A percentile compares a stretch with the other conserved stretches of the same genome.
phyloP scores from a whole-genome alignment of 1,139 yeast genomes.

The Kazachstania sp. region DNA sequence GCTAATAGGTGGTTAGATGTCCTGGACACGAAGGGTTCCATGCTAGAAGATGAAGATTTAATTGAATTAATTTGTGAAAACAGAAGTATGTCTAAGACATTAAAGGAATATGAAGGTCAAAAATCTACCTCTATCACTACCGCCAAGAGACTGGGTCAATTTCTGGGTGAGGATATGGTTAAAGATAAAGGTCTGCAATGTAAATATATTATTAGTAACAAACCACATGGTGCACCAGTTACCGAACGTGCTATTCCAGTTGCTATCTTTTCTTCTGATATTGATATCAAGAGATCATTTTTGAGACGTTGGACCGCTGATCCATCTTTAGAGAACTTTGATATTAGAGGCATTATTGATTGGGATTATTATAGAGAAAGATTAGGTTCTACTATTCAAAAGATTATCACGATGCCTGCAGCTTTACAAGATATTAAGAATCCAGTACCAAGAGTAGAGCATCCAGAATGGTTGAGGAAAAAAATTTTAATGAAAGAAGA shows the following conservation, averaged over 20 bases:
- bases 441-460: constrained; percentile 91
- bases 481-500: constrained; percentile 54
- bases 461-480: constrained; percentile 87
- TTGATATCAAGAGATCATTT: constrained; percentile 49
- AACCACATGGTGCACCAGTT: constrained; percentile 80
- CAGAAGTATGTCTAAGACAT: constrained; percentile 86
- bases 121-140: constrained; percentile 95
- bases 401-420: constrained; percentile 94
- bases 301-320: constrained; percentile 84
- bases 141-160: constrained; percentile 86
- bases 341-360: constrained; percentile 82
- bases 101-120: constrained; percentile 82
- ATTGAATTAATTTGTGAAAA: constrained; percentile 94
- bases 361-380: constrained; percentile 92
- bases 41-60: constrained; percentile 88
- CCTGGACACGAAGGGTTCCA: constrained; percentile 74
- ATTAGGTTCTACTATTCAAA: constrained; percentile 85
- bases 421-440: constrained; percentile 80
- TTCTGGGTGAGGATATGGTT: constrained; percentile 95
- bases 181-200: constrained; percentile 95
- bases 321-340: constrained; percentile 68
- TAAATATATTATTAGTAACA: constrained; percentile 81
- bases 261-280: constrained; percentile 84
- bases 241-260: constrained; percentile 97
- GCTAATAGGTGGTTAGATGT: constrained; percentile 97